Percentiles rank a stretch among this genome's conserved stretches.
Conservation (phyloP, 2,329 filamentous ascomycete genomes). For the Neofusicoccum cordaticola region DNA sequence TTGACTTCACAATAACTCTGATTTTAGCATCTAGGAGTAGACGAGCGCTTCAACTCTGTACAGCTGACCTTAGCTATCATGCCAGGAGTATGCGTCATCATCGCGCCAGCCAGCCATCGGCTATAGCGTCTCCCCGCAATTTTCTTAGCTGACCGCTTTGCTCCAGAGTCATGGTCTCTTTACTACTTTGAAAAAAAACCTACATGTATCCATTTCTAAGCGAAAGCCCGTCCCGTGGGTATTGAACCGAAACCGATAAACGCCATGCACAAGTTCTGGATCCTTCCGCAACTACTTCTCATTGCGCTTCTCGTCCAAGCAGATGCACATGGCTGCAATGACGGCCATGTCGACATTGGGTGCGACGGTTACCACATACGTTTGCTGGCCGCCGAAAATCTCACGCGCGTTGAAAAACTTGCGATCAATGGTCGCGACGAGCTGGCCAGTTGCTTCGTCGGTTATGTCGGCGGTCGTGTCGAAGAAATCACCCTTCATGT, state of each 20-base stretch:
- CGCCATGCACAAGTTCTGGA: too few relatives aligned
- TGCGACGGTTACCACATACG: constrained; percentile 62
- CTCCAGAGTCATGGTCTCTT: background rate
- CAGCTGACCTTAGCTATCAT: too few relatives aligned
- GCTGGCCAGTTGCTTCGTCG: constrained; percentile 48
- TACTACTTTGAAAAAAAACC: background rate
- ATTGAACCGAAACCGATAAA: background rate
- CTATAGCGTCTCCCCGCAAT: too few relatives aligned
- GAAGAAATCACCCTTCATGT: constrained; percentile 62
- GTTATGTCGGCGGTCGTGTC: constrained; percentile 58
- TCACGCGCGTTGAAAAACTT: constrained; percentile 58
- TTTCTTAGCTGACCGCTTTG: too few relatives aligned
- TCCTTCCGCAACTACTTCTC: constrained; percentile 27
- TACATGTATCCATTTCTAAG: background rate
- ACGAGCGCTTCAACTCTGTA: too few relatives aligned
- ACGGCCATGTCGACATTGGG: constrained; percentile 65
- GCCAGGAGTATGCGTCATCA: too few relatives aligned
- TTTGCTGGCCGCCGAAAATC: constrained; percentile 60
- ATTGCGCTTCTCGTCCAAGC: constrained; percentile 65
- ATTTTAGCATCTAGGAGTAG: too few relatives aligned
- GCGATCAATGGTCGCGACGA: constrained; percentile 59
- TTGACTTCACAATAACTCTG: too few relatives aligned
- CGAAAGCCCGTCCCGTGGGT: background rate
- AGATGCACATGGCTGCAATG: constrained; percentile 65
- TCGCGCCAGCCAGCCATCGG: too few relatives aligned